Evolutionary conservation across 1,284 basidiomycete genomes (phyloP).

Genomic region (Sanguinoderma infundibulare): DNA sequence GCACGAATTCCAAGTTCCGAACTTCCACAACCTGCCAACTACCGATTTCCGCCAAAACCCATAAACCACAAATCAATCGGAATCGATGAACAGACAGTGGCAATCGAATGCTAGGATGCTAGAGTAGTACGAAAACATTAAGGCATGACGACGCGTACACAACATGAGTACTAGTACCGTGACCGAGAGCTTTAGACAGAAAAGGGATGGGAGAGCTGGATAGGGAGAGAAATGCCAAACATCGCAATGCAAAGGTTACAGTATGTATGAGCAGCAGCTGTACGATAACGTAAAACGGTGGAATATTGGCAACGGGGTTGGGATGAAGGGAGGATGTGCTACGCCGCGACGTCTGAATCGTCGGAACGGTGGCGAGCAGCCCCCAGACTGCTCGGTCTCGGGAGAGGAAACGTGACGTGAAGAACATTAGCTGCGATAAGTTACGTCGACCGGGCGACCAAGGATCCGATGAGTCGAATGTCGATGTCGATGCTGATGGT

Average conservation of each 20-base stretch:
- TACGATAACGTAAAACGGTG: slow-evolving; percentile 1
- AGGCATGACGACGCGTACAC: slow-evolving; percentile 11
- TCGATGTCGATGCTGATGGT: neutral
- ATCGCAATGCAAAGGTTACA: neutral
- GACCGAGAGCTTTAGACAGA: no score
- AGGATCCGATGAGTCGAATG: slow-evolving; percentile 9
- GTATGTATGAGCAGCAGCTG: neutral
- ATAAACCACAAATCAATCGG: neutral
- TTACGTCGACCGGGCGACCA: slow-evolving; percentile 28
- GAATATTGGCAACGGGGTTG: neutral
- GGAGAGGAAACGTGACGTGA: slow-evolving; percentile 1
- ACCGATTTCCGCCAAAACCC: no score
- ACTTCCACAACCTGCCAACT: no score
- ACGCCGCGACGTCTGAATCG: neutral
- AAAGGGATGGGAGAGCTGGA: neutral
- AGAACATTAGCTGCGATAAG: slow-evolving; percentile 24
- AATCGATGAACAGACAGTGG: neutral
- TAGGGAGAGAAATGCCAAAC: neutral
- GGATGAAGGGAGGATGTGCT: neutral
- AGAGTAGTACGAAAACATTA: slow-evolving; percentile 9
- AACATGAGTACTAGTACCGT: slow-evolving; percentile 5
- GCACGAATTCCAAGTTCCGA: no score
- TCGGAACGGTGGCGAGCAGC: no score
- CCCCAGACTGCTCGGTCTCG: no score
- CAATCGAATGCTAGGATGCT: neutral